Conservation (phyloP, 2,329 filamentous ascomycete species). For the Ceratocystis ficicola region DNA sequence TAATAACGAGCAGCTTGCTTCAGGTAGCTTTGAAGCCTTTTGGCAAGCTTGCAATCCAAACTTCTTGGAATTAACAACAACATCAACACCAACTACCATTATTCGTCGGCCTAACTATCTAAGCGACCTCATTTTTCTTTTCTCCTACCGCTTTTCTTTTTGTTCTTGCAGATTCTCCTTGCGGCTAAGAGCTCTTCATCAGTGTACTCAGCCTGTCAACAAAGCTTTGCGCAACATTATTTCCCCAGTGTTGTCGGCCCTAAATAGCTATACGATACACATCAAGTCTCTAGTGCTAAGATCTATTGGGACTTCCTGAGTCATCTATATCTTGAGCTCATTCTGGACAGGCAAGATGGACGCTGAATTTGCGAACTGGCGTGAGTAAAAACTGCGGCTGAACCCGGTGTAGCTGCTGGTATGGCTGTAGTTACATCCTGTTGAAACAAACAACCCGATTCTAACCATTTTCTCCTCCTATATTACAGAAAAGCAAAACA, state of each 20-base stretch:
- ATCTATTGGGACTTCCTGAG: background rate
- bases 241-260: no score
- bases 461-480: background rate
- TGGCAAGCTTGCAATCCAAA: background rate
- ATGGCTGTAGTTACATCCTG: background rate
- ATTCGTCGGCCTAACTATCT: no score
- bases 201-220: no score
- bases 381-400: background rate
- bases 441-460: background rate
- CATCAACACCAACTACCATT: no score
- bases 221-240: no score
- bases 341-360: background rate
- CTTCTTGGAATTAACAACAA: no score
- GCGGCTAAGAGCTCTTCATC: no score
- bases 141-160: no score
- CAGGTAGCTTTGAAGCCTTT: background rate
- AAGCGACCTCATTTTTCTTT: no score
- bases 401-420: background rate
- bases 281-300: no score
- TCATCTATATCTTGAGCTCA: background rate
- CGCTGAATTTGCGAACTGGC: conserved; percentile 1
- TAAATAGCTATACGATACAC: no score
- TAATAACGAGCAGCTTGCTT: background rate
- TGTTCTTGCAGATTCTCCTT: no score
- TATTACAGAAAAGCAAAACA: conserved; percentile 69